A percentile compares a stretch with the other conserved stretches of the same genome.
Conservation (phyloP, 805 yeast species). For the Ogataea populi-albae region DNA sequence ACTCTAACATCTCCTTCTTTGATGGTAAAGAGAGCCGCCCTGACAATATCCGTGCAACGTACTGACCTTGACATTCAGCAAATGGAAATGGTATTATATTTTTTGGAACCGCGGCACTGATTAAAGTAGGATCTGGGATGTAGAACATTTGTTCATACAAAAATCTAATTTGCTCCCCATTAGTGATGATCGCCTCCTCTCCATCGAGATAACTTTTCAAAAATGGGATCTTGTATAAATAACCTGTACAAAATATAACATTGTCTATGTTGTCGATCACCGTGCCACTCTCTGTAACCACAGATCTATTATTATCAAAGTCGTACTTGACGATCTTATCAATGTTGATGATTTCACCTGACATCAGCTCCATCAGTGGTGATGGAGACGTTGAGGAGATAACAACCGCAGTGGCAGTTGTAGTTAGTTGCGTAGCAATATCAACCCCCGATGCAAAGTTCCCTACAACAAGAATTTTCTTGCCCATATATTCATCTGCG, state of each 20-base stretch:
- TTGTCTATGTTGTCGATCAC: conserved; percentile 47
- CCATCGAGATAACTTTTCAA: conserved; percentile 37
- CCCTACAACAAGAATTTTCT: conserved; percentile 36
- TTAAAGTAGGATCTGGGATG: conserved; percentile 43
- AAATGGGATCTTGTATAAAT: conserved; percentile 63
- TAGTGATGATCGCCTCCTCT: conserved; percentile 25
- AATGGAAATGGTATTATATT: conserved; percentile 51
- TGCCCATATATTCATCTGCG: conserved; percentile 31
- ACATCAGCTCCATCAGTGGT: conserved; percentile 28
- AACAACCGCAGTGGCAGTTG: conserved; percentile 28
- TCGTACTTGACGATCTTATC: conserved; percentile 27
- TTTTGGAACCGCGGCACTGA: conserved; percentile 41
- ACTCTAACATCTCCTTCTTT: conserved; percentile 33
- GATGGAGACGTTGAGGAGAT: conserved; percentile 32
- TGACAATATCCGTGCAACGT: conserved; percentile 39
- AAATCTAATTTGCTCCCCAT: conserved; percentile 38
- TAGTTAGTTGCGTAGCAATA: conserved; percentile 33
- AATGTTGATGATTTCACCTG: conserved; percentile 24
- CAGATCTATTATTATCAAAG: conserved; percentile 28
- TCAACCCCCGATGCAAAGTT: conserved; percentile 76
- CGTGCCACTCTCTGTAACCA: conserved; percentile 49
- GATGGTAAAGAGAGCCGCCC: conserved; percentile 44
- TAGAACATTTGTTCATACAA: conserved; percentile 47
- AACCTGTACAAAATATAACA: conserved; percentile 74
- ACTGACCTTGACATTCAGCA: conserved; percentile 47